A percentile compares a stretch with the other conserved stretches of the same genome.
phyloP scores from a whole-genome alignment of 345 rosid genomes.

The Brassica juncea region DNA sequence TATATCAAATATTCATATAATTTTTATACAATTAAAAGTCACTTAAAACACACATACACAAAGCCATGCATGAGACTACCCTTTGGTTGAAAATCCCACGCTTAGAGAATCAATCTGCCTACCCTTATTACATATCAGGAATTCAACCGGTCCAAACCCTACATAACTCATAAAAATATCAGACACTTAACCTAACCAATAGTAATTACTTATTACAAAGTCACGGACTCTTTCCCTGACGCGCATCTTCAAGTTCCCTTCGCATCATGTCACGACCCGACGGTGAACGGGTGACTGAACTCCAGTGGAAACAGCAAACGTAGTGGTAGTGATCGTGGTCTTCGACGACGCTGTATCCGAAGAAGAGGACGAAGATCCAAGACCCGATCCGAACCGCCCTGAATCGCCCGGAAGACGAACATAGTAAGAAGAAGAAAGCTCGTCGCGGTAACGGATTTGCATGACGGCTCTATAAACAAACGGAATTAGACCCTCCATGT shows the following conservation, averaged over 20 bases:
- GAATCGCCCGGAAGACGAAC: conserved; percentile 89
- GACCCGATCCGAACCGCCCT: conserved; percentile 56
- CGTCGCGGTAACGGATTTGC: conserved; percentile 64
- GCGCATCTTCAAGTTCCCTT: conserved; percentile 46
- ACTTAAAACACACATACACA: neutral
- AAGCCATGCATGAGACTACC: conserved; percentile 23
- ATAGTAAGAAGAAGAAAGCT: conserved; percentile 53
- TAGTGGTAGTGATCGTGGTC: conserved; percentile 34
- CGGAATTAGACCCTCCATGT: conserved; percentile 89
- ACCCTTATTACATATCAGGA: conserved; percentile 15
- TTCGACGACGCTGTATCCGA: conserved; percentile 31
- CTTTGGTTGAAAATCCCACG: conserved; percentile 19
- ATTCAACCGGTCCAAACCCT: conserved; percentile 21
- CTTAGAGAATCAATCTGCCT: conserved; percentile 7
- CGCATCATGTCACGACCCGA: conserved; percentile 49
- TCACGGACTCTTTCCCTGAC: conserved; percentile 25
- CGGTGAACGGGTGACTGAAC: conserved; percentile 65
- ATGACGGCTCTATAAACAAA: conserved; percentile 61
- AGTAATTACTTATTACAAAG: neutral
- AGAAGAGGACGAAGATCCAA: conserved; percentile 32
- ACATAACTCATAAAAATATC: neutral
- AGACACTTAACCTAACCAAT: conserved; percentile 26
- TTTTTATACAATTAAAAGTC: conserved; percentile 6
- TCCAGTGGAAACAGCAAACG: conserved; percentile 52
- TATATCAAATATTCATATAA: neutral